A percentile compares a stretch with the other conserved stretches of the same genome.
phyloP scores from a whole-genome alignment of 306 rosid genomes.

The Quercus rubra region DNA sequence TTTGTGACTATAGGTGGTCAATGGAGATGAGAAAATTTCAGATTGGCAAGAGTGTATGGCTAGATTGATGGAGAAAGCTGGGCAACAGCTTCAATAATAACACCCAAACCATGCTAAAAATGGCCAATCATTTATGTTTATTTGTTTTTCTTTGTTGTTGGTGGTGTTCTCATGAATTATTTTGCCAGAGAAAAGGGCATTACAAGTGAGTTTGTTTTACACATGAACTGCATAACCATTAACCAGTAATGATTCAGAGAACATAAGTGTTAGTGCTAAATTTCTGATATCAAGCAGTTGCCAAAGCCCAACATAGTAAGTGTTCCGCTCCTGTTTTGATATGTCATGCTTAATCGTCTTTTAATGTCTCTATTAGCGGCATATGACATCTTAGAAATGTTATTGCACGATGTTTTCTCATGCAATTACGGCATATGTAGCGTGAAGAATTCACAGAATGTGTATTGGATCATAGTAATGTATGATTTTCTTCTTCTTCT shows the following conservation, averaged over 20 bases:
- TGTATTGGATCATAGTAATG: too few relatives aligned
- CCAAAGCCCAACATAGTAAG: neutral
- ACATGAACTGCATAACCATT: neutral
- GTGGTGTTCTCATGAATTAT: neutral
- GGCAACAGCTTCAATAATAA: slow-evolving; percentile 37
- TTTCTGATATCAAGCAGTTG: neutral
- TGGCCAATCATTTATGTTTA: neutral
- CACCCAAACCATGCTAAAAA: slow-evolving; percentile 4
- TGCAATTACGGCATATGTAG: too few relatives aligned
- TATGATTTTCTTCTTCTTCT: too few relatives aligned
- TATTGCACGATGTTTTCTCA: too few relatives aligned
- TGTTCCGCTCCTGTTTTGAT: neutral
- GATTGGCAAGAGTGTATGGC: slow-evolving; percentile 70
- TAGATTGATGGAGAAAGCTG: slow-evolving; percentile 52
- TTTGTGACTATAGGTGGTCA: slow-evolving; percentile 45
- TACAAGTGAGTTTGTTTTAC: neutral
- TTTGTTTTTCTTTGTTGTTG: neutral
- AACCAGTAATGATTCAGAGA: neutral
- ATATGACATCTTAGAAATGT: too few relatives aligned
- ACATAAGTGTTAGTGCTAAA: neutral
- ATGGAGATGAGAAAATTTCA: slow-evolving; percentile 70
- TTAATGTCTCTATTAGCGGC: too few relatives aligned
- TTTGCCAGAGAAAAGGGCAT: neutral
- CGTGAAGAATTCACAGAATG: too few relatives aligned
- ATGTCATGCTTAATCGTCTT: too few relatives aligned